These are phyloP conservation scores for Creolimax fragrantissima DNA, from an alignment of 78 protist genomes.

Conservation along the genomic window DNA sequence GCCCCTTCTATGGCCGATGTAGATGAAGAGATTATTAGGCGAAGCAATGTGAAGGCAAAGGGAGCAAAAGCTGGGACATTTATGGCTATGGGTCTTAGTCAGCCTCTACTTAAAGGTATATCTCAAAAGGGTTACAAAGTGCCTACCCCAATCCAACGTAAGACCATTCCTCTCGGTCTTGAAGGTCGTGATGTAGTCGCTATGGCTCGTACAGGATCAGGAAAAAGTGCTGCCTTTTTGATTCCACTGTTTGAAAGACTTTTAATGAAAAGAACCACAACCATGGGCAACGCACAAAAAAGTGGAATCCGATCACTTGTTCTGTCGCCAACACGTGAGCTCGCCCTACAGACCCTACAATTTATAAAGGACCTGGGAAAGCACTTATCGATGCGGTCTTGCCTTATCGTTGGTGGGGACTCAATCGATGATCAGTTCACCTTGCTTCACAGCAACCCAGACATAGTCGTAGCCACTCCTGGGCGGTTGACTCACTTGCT, in stretches of 20 bases:
- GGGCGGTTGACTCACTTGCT: conserved; percentile 90
- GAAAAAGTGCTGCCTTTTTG: conserved; percentile 96
- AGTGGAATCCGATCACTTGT: conserved; percentile 80
- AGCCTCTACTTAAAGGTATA: conserved; percentile 49
- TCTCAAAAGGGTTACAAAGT: conserved; percentile 67
- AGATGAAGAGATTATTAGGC: background rate
- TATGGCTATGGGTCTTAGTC: conserved; percentile 12
- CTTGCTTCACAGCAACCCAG: conserved; percentile 78
- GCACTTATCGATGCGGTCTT: conserved; percentile 50
- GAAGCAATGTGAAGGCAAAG: background rate
- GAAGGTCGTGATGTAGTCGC: conserved; percentile 88
- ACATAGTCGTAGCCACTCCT: conserved; percentile 96
- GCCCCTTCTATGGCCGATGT: background rate
- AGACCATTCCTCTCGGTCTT: conserved; percentile 72
- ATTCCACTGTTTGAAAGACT: conserved; percentile 76
- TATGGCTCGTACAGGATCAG: conserved; percentile 99
- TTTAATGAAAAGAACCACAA: conserved; percentile 35
- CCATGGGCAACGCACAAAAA: background rate
- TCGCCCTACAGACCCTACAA: conserved; percentile 91
- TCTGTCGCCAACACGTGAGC: conserved; percentile 97
- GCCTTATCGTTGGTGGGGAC: conserved; percentile 93
- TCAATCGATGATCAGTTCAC: conserved; percentile 74
- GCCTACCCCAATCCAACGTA: conserved; percentile 95
- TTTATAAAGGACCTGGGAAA: conserved; percentile 53
- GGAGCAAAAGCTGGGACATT: conserved; percentile 1